A percentile compares a stretch with the other conserved stretches of the same genome.
Conservation (phyloP, 164 flowering plant genomes). For the Aristolochia californica region DNA sequence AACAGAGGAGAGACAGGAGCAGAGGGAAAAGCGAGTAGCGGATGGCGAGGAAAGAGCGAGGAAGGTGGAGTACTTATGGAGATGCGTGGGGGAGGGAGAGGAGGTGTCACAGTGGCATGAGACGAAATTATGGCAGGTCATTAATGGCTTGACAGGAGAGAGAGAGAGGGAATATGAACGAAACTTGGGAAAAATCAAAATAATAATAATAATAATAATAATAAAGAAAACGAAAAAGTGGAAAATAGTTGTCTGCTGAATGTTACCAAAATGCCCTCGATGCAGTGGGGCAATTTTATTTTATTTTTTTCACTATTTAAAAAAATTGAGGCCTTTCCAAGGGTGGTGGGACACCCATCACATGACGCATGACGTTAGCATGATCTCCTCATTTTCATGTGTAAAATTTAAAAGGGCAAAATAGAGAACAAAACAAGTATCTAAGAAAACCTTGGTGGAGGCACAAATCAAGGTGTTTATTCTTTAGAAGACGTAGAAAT, state of each 20-base stretch:
- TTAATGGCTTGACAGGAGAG: constrained; percentile 4
- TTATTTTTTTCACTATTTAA: too few species aligned
- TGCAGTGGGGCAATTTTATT: too few species aligned
- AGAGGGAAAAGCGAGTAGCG: constrained; percentile 6
- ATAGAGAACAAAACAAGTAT: too few species aligned
- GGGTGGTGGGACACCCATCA: too few species aligned
- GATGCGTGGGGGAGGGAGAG: background rate
- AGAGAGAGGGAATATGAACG: background rate
- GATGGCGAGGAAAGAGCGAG: constrained; percentile 12
- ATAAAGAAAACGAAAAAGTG: too few species aligned
- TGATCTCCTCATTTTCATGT: background rate
- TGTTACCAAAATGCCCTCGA: too few species aligned
- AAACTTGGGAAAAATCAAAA: background rate
- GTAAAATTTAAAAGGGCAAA: background rate
- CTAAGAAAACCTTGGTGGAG: too few species aligned
- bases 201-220: background rate
- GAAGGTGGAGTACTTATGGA: constrained; percentile 35
- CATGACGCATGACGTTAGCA: background rate
- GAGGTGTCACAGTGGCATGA: constrained; percentile 6
- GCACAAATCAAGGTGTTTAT: too few species aligned
- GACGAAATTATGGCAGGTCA: constrained; percentile 12
- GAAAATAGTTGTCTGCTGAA: too few species aligned
- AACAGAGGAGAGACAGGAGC: constrained; percentile 11
- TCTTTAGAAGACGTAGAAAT: too few species aligned
- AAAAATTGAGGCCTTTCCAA: too few species aligned